Evolutionary conservation across 2,329 filamentous ascomycete genomes (phyloP), one percentile per base, ranked within the genome.

Genomic region (Chaetothyriales sp.): DNA sequence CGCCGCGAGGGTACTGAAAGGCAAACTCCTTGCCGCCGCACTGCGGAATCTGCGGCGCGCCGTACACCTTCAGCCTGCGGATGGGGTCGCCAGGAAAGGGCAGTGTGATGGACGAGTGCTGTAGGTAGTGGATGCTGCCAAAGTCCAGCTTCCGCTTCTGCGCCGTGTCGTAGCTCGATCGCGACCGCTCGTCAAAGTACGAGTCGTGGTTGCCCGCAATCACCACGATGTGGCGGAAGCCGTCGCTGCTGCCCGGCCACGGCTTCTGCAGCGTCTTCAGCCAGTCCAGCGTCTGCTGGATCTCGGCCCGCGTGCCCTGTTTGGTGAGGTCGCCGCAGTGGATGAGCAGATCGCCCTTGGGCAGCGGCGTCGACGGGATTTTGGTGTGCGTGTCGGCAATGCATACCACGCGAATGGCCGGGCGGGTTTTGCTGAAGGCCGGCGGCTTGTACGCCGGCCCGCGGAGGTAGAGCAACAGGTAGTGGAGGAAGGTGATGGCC

Each of bases 131-230:
- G 47, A 95, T 70, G 44, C 73, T 73, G 50, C 77, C 81, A 71
- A 86, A 81, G 60, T 87, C 73, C 15, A 89, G 73, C 28, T 65
- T 67, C 55, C 70, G 66, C 1, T 70, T 67, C n/a, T 71, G 63
- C 18, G 68, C 65, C 45, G 69, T 64, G 62, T 87, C 81, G 46
- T 77, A 72, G 8, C 74, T 68, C 15, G 66, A 67, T 3, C 85
- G 76, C 13, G 80, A 81, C 33, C 73, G 72, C 20, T 77, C 72
- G 66, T 94, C 90, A 55, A 94, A 85, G 72, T 81, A 94, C 61
- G 80, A 83, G 64, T 95, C 90, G 66, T 95, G 90, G 64, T 95
- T 95, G 1, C 90, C 90, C 29, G 81, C 80, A 29, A 97, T 81
- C 37, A 89, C 77, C 20, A 95, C 74, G 67, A 95, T 94, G 66